These are phyloP conservation scores for Sporothrix pallida DNA, from an alignment of 2,329 filamentous ascomycete genomes.

Conservation along the genomic window DNA sequence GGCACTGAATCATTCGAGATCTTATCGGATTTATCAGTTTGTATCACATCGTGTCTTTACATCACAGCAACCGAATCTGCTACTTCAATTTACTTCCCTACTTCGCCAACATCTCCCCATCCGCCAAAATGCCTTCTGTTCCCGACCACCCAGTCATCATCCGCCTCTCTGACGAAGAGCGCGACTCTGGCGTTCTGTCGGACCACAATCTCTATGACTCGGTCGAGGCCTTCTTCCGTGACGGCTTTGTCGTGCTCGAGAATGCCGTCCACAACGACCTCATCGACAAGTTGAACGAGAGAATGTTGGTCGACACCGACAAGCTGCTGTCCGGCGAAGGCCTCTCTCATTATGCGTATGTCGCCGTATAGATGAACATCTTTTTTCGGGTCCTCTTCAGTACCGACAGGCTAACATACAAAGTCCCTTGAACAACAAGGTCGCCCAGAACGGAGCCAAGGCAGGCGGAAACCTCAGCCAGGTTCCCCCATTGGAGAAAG, in stretches of 20 bases:
- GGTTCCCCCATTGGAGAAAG: conserved; percentile 39
- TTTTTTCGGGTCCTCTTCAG: not conserved
- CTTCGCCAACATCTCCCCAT: not conserved
- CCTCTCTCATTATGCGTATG: conserved; percentile 33
- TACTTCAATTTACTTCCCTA: not conserved
- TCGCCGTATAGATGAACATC: not conserved
- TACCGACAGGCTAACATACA: not conserved
- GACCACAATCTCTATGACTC: conserved; percentile 42
- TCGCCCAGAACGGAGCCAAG: conserved; percentile 35
- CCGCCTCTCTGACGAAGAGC: conserved; percentile 39
- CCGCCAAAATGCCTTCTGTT: conserved; percentile 21
- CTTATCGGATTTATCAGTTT: not conserved
- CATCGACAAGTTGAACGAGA: conserved; percentile 42
- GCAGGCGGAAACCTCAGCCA: conserved; percentile 40
- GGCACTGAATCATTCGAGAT: not conserved
- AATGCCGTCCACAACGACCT: conserved; percentile 41
- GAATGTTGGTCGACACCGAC: conserved; percentile 39
- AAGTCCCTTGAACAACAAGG: conserved; percentile 39
- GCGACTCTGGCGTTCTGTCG: conserved; percentile 39
- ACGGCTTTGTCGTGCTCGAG: conserved; percentile 41
- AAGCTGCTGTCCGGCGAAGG: conserved; percentile 39
- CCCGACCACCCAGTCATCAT: conserved; percentile 32
- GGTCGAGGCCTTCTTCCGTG: conserved; percentile 41
- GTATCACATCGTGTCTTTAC: not conserved
- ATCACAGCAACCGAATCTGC: not conserved